phyloP scores from a whole-genome alignment of 2,329 filamentous ascomycete species.

The Sporothrix mexicana region DNA sequence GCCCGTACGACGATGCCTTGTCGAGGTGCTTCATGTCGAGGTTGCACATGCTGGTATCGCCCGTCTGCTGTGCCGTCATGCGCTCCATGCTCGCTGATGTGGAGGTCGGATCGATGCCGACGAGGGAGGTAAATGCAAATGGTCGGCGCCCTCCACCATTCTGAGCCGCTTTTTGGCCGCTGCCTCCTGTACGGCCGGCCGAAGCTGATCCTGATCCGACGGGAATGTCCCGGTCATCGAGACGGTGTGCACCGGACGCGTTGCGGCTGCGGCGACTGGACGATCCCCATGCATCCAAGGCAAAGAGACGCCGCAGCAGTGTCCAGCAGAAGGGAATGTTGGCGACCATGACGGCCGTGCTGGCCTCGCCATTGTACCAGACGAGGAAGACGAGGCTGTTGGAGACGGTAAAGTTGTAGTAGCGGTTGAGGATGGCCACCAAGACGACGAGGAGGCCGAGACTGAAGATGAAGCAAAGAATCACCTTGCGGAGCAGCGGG shows the following conservation, averaged over 20 bases:
- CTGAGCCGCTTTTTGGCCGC: no score
- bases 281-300: conserved; percentile 38
- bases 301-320: conserved; percentile 54
- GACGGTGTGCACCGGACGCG: conserved; percentile 30
- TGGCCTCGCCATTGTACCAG: conserved; percentile 66
- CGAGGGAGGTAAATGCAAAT: neutral
- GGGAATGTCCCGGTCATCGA: conserved; percentile 26
- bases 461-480: conserved; percentile 61
- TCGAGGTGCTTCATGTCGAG: conserved; percentile 6
- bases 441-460: conserved; percentile 62
- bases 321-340: conserved; percentile 67
- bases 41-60: conserved; percentile 12
- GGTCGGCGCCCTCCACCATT: neutral
- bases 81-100: conserved; percentile 34
- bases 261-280: conserved; percentile 30
- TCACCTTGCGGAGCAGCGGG: conserved; percentile 51
- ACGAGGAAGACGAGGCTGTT: conserved; percentile 63
- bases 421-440: conserved; percentile 64
- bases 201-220: neutral
- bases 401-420: conserved; percentile 63
- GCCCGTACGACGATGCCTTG: neutral
- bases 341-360: conserved; percentile 64
- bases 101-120: conserved; percentile 22
- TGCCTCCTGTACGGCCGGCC: neutral
- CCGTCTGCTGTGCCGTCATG: conserved; percentile 27